Evolutionary conservation across 768 basidiomycete species (phyloP).

Genomic region (Termitomyces sp.): DNA sequence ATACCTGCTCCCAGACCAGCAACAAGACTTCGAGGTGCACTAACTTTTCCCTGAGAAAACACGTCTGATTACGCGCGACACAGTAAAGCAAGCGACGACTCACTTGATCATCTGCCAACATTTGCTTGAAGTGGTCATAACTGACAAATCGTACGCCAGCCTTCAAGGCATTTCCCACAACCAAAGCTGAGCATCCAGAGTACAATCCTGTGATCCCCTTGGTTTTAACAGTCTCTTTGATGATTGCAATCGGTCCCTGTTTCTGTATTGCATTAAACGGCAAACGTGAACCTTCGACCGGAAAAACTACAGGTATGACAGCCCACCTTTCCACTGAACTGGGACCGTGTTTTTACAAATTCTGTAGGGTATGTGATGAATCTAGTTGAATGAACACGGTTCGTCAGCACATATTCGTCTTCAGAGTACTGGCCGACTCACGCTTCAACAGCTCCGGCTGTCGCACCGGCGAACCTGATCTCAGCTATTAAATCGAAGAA

Average conservation of each 20-base stretch:
- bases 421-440: constrained; percentile 37
- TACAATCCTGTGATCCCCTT: constrained; percentile 88
- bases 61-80: neutral
- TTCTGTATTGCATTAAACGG: constrained; percentile 25
- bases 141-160: constrained; percentile 95
- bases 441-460: constrained; percentile 93
- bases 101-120: constrained; percentile 83
- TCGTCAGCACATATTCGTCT: constrained; percentile 32
- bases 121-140: constrained; percentile 88
- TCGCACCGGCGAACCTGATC: constrained; percentile 74
- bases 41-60: constrained; percentile 76
- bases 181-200: constrained; percentile 85
- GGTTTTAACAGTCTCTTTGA: constrained; percentile 66
- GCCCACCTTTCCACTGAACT: constrained; percentile 77
- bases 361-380: constrained; percentile 89
- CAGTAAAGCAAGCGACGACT: constrained; percentile 17
- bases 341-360: constrained; percentile 90
- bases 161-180: constrained; percentile 89
- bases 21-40: constrained; percentile 77
- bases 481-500: neutral
- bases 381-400: constrained; percentile 31
- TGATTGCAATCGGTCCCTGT: constrained; percentile 71
- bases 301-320: constrained; percentile 9
- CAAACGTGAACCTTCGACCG: neutral
- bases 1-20: constrained; percentile 87